Percentiles rank a stretch among this genome's conserved stretches.
Evolutionary conservation across 148 eudicot genomes (phyloP).

Genomic region (Fallopia convolvulus): DNA sequence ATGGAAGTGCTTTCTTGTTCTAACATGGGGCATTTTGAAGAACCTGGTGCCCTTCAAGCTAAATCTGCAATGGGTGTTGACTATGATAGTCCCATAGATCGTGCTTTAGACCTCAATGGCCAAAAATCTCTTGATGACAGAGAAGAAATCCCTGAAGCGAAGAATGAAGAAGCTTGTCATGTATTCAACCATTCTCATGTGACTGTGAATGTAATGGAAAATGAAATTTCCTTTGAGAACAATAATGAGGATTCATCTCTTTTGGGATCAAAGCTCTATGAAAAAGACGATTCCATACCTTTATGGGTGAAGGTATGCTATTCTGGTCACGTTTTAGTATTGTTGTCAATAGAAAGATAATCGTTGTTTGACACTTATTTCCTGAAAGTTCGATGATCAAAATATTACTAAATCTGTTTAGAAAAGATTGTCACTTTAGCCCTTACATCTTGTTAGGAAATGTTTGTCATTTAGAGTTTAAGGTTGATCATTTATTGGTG

Average conservation of each 20-base stretch:
- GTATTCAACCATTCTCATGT: conserved; percentile 46
- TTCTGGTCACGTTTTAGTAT: neutral
- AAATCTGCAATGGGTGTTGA: neutral
- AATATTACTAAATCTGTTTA: too few species aligned
- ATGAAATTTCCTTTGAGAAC: conserved; percentile 27
- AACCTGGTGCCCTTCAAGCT: neutral
- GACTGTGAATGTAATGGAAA: conserved; percentile 46
- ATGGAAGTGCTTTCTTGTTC: neutral
- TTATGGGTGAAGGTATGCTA: conserved; percentile 92
- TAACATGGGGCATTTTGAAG: neutral
- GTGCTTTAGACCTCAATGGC: conserved; percentile 36
- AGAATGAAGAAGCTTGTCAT: conserved; percentile 27
- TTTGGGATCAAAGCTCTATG: conserved; percentile 33
- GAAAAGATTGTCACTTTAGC: too few species aligned
- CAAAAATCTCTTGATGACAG: conserved; percentile 38
- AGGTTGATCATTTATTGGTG: too few species aligned
- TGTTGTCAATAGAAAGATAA: too few species aligned
- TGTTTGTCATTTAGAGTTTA: too few species aligned
- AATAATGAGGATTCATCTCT: conserved; percentile 38
- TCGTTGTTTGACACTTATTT: too few species aligned
- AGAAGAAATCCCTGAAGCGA: neutral
- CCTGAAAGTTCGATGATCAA: too few species aligned
- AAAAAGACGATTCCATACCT: conserved; percentile 63
- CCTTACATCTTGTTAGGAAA: too few species aligned
- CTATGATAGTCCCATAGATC: conserved; percentile 24